Base-by-base conservation (phyloP, 2,329 filamentous ascomycete genomes). In the Pseudonectria foliicola region DNA sequence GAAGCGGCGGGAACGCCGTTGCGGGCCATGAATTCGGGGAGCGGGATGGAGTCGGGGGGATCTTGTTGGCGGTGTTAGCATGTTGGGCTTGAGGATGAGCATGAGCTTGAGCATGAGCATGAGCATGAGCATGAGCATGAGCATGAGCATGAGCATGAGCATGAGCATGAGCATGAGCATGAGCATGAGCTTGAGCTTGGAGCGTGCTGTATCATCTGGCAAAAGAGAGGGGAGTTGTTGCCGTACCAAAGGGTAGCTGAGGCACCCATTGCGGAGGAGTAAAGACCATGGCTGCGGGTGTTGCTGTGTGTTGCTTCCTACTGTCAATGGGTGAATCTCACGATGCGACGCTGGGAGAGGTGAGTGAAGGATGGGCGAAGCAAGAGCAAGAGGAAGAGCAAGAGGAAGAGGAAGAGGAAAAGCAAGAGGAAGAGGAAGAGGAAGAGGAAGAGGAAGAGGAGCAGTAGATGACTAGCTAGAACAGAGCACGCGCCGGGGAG, bases 21-120 rank as follows among this genome's bases (percentile, higher is more conserved):
- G 62, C 49, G 90, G 85, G 48, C 73, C 66, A 93, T 80, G 60
- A 93, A 93, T 33, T 90, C 77, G 45, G 73, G 72, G 38, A 93
- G 71, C 5, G 85, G 71, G 47, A 93, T 71, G 21, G 77, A 77
- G 57, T 92, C 85, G 12, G 85, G 85, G 8, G 81, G 68, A 24
- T 80, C 72, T 61, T 56, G 23, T 3, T 25, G 13, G 28, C 23
- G 23, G n/a, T 24, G 31, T 35, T 24, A 38, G 33, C 12, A 25
- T 25, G 23, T 18, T 39, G 15, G 25, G 10, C 31, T 29, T 37
- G 13, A 29, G 18, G 8, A 15, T 18, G 27, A 10, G 26, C n/a
- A 15, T n/a, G 42, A 43, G 29, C 42, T n/a, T n/a, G n/a, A n/a
- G n/a, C n/a, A n/a, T n/a, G n/a, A n/a, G n/a, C n/a, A n/a, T n/a